Base-by-base conservation (phyloP, 176 grass and related monocot species). In the Hsuehochloa calcarea region DNA sequence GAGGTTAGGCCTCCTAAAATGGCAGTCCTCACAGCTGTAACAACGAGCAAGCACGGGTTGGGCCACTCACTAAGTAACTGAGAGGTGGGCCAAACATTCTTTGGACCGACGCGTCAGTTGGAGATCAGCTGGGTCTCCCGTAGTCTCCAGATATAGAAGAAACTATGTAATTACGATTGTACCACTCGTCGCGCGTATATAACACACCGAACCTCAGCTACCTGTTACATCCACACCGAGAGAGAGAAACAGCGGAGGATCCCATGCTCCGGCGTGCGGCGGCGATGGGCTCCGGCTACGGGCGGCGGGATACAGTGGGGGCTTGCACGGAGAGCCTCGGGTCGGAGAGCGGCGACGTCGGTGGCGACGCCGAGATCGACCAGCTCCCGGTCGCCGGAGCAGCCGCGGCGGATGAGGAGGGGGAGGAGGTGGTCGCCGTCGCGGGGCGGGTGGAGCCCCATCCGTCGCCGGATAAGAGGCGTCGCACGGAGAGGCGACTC, bases 311-410 rank as follows among this genome's bases (percentile, higher is more conserved):
- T 1, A 43, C 19, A n/a, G 40, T 85, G 43, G 84, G 88, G 47
- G n/a, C 75, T 3, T 98, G 95, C 77, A 98, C 95, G 6, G 94
- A 97, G 83, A 87, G 88, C 86, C 88, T 97, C 0, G 90, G 94
- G 0, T 94, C 87, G 3, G 95, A 98, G 72, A 95, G 80, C 76
- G 85, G 96, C 55, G 91, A 98, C 85, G 65, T 87, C 27, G 86
- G 82, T 8, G 82, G 77, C n/a, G 86, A 46, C 65, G 81, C 9
- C 68, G 90, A 91, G 68, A 89, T 95, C 79, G 64, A 62, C 14
- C 41, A 34, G 34, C 72, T 74, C 17, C 38, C 78, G n/a, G 46
- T 6, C 40, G 56, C 8, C 17, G 19, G 0, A 5, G 19, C 27
- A 6, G 66, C 52, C 7, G 34, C 16, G 5, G 13, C 0, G 26